Percentiles rank a stretch among this genome's conserved stretches.
These are phyloP conservation scores for Stachybotrys elegans DNA, from an alignment of 2,329 filamentous ascomycete species.

Conservation along the genomic window DNA sequence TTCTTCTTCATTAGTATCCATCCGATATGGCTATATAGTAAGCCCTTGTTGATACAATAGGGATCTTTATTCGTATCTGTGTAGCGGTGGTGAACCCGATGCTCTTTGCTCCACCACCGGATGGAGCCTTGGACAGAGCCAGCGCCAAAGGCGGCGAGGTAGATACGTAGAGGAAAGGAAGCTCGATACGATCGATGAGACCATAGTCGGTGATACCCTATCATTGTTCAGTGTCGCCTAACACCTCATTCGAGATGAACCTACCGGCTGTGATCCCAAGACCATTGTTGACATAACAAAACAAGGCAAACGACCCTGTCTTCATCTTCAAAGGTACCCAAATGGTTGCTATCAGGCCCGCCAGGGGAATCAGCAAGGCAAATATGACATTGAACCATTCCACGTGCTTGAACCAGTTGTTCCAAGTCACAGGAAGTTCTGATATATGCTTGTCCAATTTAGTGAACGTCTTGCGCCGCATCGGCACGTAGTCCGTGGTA, in stretches of 20 bases:
- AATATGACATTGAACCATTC: slow-evolving; percentile 78
- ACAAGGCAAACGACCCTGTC: slow-evolving; percentile 63
- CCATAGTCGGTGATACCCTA: slow-evolving; percentile 59
- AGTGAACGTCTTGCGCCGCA: not conserved
- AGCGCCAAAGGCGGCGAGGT: slow-evolving; percentile 68
- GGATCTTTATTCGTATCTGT: slow-evolving; percentile 82
- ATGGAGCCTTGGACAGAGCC: slow-evolving; percentile 75
- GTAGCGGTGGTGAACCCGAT: slow-evolving; percentile 77
- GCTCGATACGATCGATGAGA: slow-evolving; percentile 75
- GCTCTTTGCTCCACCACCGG: slow-evolving; percentile 75
- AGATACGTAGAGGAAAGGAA: slow-evolving; percentile 63
- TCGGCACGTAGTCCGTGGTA: not conserved
- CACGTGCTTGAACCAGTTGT: slow-evolving; percentile 54
- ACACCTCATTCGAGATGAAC: slow-evolving; percentile 13
- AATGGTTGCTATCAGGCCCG: slow-evolving; percentile 2
- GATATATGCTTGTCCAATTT: not conserved
- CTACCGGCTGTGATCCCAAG: slow-evolving; percentile 66
- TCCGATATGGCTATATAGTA: slow-evolving; percentile 64
- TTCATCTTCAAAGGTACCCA: slow-evolving; percentile 48
- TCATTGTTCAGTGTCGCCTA: not conserved
- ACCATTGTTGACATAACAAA: slow-evolving; percentile 73
- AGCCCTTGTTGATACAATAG: slow-evolving; percentile 75
- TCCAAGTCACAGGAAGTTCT: not conserved
- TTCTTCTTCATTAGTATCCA: slow-evolving; percentile 88
- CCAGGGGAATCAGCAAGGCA: slow-evolving; percentile 44